Evolutionary conservation across 2,329 filamentous ascomycete genomes (phyloP).

Genomic region (Colletotrichum theobromicola): DNA sequence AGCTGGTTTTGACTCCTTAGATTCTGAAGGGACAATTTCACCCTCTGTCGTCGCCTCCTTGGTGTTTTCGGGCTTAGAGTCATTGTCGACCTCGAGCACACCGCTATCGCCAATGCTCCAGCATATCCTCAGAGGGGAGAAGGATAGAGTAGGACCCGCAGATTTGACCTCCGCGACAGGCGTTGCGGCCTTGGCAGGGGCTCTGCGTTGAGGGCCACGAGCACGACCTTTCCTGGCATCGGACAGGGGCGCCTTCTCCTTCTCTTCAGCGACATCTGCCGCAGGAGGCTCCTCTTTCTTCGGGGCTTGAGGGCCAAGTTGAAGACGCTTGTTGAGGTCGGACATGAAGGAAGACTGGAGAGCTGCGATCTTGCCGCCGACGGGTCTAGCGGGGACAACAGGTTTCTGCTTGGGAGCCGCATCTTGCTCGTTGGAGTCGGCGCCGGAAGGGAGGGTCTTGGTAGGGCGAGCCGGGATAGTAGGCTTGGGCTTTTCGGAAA

Average conservation of each 20-base stretch:
- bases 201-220: constrained; percentile 81
- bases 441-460: constrained; percentile 49
- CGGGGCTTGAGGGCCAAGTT: constrained; percentile 80
- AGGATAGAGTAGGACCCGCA: constrained; percentile 44
- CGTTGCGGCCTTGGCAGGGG: constrained; percentile 57
- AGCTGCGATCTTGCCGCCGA: constrained; percentile 86
- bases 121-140: constrained; percentile 52
- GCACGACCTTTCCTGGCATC: constrained; percentile 93
- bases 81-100: constrained; percentile 42
- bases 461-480: constrained; percentile 65
- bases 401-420: constrained; percentile 76
- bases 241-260: constrained; percentile 75
- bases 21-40: background rate
- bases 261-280: constrained; percentile 17
- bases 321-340: constrained; percentile 88
- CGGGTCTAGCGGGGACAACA: constrained; percentile 77
- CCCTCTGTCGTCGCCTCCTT: background rate
- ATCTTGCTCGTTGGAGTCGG: constrained; percentile 48
- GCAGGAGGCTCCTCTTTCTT: constrained; percentile 46
- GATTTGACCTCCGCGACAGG: constrained; percentile 33
- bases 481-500: constrained; percentile 64
- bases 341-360: constrained; percentile 92
- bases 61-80: background rate
- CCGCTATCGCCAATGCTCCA: constrained; percentile 61
- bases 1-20: background rate